A percentile compares a stretch with the other conserved stretches of the same genome.
Evolutionary conservation across 1,284 basidiomycete species (phyloP).

Genomic region (Rhodofomes roseus): DNA sequence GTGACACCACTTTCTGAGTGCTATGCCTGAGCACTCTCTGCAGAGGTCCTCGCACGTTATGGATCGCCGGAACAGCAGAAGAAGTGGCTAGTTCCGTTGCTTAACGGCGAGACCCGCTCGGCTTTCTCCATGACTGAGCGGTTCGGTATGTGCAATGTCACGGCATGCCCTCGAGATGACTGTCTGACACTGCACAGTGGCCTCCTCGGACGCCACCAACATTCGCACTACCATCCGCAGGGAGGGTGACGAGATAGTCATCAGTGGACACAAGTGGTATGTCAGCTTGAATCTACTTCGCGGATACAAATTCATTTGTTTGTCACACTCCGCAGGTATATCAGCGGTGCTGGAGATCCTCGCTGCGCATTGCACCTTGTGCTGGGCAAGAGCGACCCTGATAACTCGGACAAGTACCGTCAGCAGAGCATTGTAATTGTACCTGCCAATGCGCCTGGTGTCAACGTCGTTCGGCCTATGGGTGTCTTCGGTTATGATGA

Average conservation of each 20-base stretch:
- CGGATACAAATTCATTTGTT: not conserved
- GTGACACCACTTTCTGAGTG: not conserved
- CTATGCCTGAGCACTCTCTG: not conserved
- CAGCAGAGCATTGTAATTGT: slow-evolving; percentile 96
- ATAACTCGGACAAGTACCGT: slow-evolving; percentile 67
- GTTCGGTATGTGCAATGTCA: slow-evolving; percentile 52
- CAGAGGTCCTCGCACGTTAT: slow-evolving; percentile 95
- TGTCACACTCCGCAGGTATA: slow-evolving; percentile 62
- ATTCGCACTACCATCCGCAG: slow-evolving; percentile 86
- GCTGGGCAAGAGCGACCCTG: slow-evolving; percentile 87
- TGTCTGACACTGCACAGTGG: slow-evolving; percentile 49
- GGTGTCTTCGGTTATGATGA: slow-evolving; percentile 92
- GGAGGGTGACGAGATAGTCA: slow-evolving; percentile 87
- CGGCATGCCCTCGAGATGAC: too few relatives aligned
- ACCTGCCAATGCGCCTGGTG: slow-evolving; percentile 83
- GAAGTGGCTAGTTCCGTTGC: slow-evolving; percentile 84
- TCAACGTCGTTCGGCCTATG: slow-evolving; percentile 90
- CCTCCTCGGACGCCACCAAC: slow-evolving; percentile 96
- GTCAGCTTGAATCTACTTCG: slow-evolving; percentile 8
- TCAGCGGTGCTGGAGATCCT: slow-evolving; percentile 95
- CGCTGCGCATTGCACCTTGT: slow-evolving; percentile 88
- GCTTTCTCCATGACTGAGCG: slow-evolving; percentile 95
- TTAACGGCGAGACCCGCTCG: slow-evolving; percentile 92
- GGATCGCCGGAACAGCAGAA: slow-evolving; percentile 87
- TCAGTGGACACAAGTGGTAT: slow-evolving; percentile 96